These are phyloP conservation scores for Daldinia decipiens DNA, from an alignment of 495 filamentous ascomycete species.

Conservation along the genomic window DNA sequence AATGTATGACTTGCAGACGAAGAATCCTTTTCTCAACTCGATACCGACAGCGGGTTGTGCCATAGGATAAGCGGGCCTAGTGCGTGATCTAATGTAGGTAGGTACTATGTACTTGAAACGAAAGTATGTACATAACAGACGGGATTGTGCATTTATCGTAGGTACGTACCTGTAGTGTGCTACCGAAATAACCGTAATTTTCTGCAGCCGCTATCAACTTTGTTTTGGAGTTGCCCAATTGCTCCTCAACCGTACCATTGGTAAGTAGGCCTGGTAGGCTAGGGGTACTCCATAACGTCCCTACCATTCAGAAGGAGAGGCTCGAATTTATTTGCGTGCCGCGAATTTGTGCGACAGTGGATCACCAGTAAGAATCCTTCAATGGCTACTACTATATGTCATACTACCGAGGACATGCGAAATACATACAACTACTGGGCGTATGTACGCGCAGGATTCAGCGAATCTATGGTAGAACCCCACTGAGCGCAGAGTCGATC, in stretches of 20 bases:
- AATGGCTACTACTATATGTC: slow-evolving; percentile 1
- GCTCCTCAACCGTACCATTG: not conserved
- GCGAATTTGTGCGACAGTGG: slow-evolving; percentile 8
- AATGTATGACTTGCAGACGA: slow-evolving; percentile 37
- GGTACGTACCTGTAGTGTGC: not conserved
- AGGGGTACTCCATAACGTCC: not conserved
- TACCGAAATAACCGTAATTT: not conserved
- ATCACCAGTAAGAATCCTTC: slow-evolving; percentile 11
- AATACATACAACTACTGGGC: not conserved
- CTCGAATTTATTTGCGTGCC: slow-evolving; percentile 1
- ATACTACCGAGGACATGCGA: slow-evolving; percentile 1
- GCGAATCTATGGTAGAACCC: not conserved
- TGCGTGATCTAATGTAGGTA: not conserved
- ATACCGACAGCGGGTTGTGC: slow-evolving; percentile 34
- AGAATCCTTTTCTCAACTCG: slow-evolving; percentile 34
- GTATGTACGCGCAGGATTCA: slow-evolving; percentile 12
- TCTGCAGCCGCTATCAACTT: slow-evolving; percentile 8
- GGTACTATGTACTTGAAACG: not conserved
- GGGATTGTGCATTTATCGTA: too few species aligned
- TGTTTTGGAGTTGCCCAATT: slow-evolving; percentile 7
- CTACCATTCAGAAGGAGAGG: not conserved
- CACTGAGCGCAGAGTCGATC: not conserved
- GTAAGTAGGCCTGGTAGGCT: not conserved
- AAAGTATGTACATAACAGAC: not conserved
- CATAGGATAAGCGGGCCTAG: slow-evolving; percentile 5